These are phyloP conservation scores for Pythium coloratum DNA, from an alignment of 352 stramenopile species.

Conservation along the genomic window DNA sequence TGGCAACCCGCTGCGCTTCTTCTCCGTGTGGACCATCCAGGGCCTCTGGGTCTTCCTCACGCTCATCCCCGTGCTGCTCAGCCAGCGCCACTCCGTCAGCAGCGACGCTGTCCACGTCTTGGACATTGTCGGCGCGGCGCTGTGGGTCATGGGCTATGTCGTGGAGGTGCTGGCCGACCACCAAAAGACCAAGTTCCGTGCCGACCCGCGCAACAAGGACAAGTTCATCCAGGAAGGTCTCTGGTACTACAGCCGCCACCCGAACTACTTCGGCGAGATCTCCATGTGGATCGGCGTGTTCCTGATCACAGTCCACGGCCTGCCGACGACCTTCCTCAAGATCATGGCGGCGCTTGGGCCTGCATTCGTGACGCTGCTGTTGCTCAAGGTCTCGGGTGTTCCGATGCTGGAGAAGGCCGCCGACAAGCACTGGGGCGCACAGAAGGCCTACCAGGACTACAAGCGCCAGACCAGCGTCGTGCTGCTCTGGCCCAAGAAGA, in stretches of 20 bases:
- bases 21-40: constrained; percentile 81
- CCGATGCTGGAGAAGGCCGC: constrained; percentile 74
- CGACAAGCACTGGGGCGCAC: constrained; percentile 66
- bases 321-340: constrained; percentile 39
- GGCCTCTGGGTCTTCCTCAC: constrained; percentile 84
- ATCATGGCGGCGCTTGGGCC: constrained; percentile 53
- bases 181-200: constrained; percentile 83
- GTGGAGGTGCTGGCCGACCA: constrained; percentile 76
- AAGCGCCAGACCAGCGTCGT: constrained; percentile 72
- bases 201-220: constrained; percentile 57
- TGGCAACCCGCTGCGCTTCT: constrained; percentile 62
- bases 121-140: constrained; percentile 41
- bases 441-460: constrained; percentile 75
- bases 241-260: constrained; percentile 90
- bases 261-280: constrained; percentile 93
- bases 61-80: constrained; percentile 64
- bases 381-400: constrained; percentile 73
- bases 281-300: constrained; percentile 86
- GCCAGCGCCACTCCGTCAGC: constrained; percentile 35
- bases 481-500: constrained; percentile 35
- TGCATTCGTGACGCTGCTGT: constrained; percentile 68
- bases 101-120: constrained; percentile 28
- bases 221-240: constrained; percentile 83
- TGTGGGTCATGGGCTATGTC: constrained; percentile 73
- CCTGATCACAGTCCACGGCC: constrained; percentile 41